Percentiles rank a stretch among this genome's conserved stretches.
Conservation (phyloP, 768 basidiomycete genomes). For the Plicaturopsis crispa region DNA sequence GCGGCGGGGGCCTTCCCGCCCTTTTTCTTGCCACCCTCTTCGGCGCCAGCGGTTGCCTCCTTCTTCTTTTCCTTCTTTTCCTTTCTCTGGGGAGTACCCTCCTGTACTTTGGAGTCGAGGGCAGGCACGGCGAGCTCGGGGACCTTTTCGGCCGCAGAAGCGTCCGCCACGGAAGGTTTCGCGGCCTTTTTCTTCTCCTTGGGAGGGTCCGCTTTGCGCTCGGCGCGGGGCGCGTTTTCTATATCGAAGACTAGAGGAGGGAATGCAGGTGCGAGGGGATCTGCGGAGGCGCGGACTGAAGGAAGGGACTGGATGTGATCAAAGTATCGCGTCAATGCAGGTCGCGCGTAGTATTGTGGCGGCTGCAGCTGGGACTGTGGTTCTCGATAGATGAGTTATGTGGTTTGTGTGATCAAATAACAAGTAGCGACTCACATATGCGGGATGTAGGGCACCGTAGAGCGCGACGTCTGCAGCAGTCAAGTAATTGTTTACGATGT, state of each 20-base stretch:
- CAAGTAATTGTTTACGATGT: constrained; percentile 75
- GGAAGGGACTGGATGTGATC: constrained; percentile 82
- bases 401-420: too few species aligned
- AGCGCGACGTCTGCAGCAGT: constrained; percentile 88
- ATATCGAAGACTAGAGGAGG: constrained; percentile 62
- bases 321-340: constrained; percentile 88
- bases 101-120: constrained; percentile 14
- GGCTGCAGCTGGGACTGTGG: constrained; percentile 62
- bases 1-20: constrained; percentile 18
- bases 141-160: constrained; percentile 19
- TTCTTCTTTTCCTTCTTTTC: constrained; percentile 59
- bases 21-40: constrained; percentile 30
- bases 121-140: constrained; percentile 18
- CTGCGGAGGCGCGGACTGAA: constrained; percentile 51
- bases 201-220: constrained; percentile 62
- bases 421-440: constrained; percentile 69
- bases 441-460: constrained; percentile 83
- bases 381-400: too few species aligned
- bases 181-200: constrained; percentile 73
- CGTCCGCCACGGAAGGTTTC: constrained; percentile 16
- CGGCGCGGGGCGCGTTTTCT: constrained; percentile 62
- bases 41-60: constrained; percentile 24
- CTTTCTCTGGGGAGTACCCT: constrained; percentile 37
- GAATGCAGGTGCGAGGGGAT: constrained; percentile 44
- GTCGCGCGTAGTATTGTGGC: constrained; percentile 69